Percentiles rank a stretch among this genome's conserved stretches.
Conservation (phyloP, 148 eudicot genomes). For the Salicornia ramosissima region DNA sequence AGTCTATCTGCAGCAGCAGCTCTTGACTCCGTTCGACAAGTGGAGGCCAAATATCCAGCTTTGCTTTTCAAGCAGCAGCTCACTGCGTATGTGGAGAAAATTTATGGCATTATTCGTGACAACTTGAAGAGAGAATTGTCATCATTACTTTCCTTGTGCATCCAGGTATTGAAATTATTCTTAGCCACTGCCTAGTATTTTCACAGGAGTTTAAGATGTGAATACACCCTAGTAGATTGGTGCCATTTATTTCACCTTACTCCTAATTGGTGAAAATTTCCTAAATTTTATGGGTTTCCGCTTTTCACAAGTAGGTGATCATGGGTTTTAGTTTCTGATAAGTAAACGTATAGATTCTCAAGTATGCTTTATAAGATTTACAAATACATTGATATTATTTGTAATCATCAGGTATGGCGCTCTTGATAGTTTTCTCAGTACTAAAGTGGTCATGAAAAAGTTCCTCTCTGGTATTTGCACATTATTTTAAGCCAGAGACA, state of each 20-base stretch:
- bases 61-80: constrained; percentile 98
- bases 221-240: too few species aligned
- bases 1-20: constrained; percentile 58
- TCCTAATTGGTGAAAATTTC: too few species aligned
- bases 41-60: constrained; percentile 97
- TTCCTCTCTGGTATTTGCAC: neutral
- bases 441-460: neutral
- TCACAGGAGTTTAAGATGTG: too few species aligned
- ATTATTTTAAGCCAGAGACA: too few species aligned
- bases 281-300: too few species aligned
- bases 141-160: constrained; percentile 64
- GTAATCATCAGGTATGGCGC: neutral
- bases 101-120: constrained; percentile 92
- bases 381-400: neutral
- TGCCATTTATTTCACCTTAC: too few species aligned
- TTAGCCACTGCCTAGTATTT: neutral
- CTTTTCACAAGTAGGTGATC: too few species aligned
- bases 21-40: constrained; percentile 67
- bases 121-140: constrained; percentile 83
- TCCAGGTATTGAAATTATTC: constrained; percentile 51
- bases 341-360: neutral
- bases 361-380: neutral
- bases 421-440: neutral
- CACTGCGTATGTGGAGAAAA: constrained; percentile 93
- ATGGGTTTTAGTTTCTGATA: too few species aligned